Base-by-base conservation (phyloP, 306 rosid genomes). In the Trifolium subterraneum region DNA sequence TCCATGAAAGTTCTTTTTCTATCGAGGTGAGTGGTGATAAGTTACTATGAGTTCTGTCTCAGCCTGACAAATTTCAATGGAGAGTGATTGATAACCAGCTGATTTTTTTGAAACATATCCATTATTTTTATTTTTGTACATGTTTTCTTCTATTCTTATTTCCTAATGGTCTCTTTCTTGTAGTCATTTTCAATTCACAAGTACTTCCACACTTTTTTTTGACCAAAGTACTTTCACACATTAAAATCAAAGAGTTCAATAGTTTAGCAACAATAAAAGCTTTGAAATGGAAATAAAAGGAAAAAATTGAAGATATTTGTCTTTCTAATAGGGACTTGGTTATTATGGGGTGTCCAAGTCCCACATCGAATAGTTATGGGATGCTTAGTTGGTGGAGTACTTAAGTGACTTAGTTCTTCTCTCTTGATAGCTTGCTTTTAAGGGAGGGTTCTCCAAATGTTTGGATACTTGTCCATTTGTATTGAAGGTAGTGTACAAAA, bases 1-100 rank as follows among this genome's bases (percentile, higher is more conserved):
- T 70, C 16, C 36, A 33, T 50, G 5, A 4, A 23, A 15, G 31
- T 52, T 69, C 55, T 45, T 60, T 67, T 61, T 36, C 27, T 38
- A 41, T 6, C 18, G 64, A 25, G 18, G n/a, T 10, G 16, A 39
- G 16, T 10, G n/a, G 42, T 14, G 35, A 35, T 39, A 69, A 20
- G 64, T 39, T 61, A 39, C 47, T 52, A 16, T 10, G n/a, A 39
- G 51, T 51, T 69, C 31, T 80, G 54, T 61, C 20, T 68, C 29
- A 50, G 51, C 42, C 70, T 5, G 12, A 58, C 22, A 27, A 55
- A n/a, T 36, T 79, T 74, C 45, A 39, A 38, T 60, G 29, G 23
- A 54, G 25, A 16, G 64, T 70, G 33, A 58, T 71, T 71, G 67
- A 70, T 45, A 70, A 14, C 45, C 11, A 9, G 48, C 47, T 50